Conservation (phyloP, 2,329 filamentous ascomycete genomes). For the Aspergillus arachidicola region DNA sequence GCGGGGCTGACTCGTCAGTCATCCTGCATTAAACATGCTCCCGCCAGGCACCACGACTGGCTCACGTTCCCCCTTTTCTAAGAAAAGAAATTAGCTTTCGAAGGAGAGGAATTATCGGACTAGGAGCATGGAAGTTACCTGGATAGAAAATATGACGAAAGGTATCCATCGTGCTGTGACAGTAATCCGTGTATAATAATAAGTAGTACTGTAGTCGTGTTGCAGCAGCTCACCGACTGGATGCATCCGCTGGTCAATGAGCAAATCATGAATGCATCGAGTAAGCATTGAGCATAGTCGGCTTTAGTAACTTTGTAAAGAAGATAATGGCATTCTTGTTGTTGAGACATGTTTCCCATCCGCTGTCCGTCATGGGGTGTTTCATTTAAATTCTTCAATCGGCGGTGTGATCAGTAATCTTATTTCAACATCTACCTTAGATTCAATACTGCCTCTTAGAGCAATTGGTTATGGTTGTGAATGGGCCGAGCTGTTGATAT, state of each 20-base stretch:
- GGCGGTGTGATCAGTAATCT: neutral
- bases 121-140: too few relatives aligned
- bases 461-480: neutral
- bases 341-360: neutral
- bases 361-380: neutral
- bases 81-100: neutral
- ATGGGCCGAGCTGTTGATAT: neutral
- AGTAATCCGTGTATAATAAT: neutral
- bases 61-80: neutral
- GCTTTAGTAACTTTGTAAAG: neutral
- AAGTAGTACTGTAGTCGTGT: neutral
- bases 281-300: neutral
- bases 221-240: neutral
- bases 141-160: neutral
- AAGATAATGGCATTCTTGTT: neutral
- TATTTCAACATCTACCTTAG: neutral
- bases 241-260: neutral
- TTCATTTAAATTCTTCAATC: neutral
- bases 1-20: conserved; percentile 3
- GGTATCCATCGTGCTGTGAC: neutral
- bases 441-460: neutral
- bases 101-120: neutral
- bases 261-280: neutral
- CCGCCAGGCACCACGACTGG: neutral
- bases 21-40: neutral